These are phyloP conservation scores for Colletotrichum sp. DNA, from an alignment of 2,329 filamentous ascomycete genomes.

Conservation along the genomic window DNA sequence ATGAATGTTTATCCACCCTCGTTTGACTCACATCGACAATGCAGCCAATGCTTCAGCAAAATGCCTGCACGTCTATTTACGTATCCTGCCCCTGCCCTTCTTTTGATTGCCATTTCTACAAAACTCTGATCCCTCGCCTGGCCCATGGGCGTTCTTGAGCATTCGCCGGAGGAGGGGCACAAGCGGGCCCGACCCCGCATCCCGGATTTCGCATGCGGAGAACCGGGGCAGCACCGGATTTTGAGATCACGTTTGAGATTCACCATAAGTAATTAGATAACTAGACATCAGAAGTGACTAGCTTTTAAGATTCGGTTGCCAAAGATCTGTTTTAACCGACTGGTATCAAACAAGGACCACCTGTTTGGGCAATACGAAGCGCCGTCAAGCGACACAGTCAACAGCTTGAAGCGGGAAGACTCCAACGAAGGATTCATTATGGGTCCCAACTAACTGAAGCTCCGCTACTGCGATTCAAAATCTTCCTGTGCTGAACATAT, in stretches of 20 bases:
- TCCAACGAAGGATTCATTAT: background rate
- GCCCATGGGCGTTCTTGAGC: rapidly evolving
- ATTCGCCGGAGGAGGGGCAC: background rate
- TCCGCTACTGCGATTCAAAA: too few relatives aligned
- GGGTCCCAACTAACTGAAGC: rapidly evolving
- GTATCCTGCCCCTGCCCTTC: rapidly evolving
- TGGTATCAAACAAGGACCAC: too few relatives aligned
- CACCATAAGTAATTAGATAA: too few relatives aligned
- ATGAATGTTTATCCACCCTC: background rate
- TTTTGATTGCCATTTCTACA: rapidly evolving
- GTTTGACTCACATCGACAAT: background rate
- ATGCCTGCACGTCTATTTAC: too few relatives aligned
- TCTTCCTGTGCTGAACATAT: too few relatives aligned
- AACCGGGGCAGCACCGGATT: background rate
- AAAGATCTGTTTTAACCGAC: too few relatives aligned
- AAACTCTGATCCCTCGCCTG: background rate
- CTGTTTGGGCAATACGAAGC: background rate
- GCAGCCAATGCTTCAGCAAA: rapidly evolving
- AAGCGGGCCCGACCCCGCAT: background rate
- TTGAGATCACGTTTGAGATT: rapidly evolving
- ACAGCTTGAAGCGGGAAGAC: background rate
- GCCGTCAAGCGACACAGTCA: background rate
- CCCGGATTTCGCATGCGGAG: background rate
- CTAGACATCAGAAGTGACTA: too few relatives aligned
- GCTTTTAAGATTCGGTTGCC: too few relatives aligned